Conservation (phyloP, 345 rosid genomes). For the Hevea brasiliensis region DNA sequence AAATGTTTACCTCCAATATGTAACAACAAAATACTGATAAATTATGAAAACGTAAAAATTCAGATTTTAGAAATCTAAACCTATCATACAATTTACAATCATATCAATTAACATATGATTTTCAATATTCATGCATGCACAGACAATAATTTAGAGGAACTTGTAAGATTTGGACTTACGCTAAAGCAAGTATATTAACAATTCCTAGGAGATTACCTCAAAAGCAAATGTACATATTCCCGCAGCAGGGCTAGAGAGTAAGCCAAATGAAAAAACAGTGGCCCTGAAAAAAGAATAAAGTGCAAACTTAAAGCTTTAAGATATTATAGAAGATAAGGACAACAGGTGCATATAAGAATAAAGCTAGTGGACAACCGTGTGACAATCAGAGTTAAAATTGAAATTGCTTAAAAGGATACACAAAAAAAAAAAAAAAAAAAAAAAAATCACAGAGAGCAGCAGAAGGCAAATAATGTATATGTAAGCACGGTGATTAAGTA, state of each 20-base stretch:
- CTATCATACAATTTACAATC: not conserved
- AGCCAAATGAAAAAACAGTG: constrained; percentile 74
- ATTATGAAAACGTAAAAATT: not conserved
- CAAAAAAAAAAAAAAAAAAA: too few species aligned
- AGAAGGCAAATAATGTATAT: not conserved
- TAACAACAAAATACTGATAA: not conserved
- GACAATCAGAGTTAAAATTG: not conserved
- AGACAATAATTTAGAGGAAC: not conserved
- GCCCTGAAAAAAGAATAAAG: constrained; percentile 44
- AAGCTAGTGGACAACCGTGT: not conserved
- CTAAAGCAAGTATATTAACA: not conserved
- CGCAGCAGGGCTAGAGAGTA: constrained; percentile 74
- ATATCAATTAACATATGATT: not conserved
- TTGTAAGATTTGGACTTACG: constrained; percentile 5
- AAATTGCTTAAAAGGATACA: not conserved
- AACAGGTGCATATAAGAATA: constrained; percentile 1
- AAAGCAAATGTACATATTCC: constrained; percentile 62
- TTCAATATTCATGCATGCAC: not conserved
- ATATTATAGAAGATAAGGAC: not conserved
- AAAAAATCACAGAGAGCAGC: not conserved
- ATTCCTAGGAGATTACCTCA: constrained; percentile 50
- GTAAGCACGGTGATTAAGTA: not conserved
- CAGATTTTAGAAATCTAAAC: not conserved
- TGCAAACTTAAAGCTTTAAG: constrained; percentile 12
- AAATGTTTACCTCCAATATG: not conserved